Base-by-base conservation (phyloP, 2,329 filamentous ascomycete genomes). In the Arthrinium puccinioides region DNA sequence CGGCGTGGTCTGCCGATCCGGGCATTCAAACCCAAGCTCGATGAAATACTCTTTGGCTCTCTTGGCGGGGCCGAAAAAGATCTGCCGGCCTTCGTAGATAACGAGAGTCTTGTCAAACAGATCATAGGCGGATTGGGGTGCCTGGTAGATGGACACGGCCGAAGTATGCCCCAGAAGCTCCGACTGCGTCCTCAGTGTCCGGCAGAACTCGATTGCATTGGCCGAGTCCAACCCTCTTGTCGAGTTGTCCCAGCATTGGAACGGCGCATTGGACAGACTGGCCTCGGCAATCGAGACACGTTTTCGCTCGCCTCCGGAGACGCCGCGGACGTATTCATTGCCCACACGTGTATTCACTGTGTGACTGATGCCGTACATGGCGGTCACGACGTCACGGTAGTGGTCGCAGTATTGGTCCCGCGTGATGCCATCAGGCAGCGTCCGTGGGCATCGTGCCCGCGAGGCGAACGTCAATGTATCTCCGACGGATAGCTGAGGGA, bases 281-380 rank as follows among this genome's bases (percentile, higher is more conserved):
- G 84, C 86, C 59, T 92, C 86, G 1, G 83, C 84, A 44, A 92
- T 87, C 28, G 79, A 84, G 7, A 94, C 86, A 55, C 87, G 79
- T 63, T 92, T 89, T 38, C 80, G 69, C 55, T 86, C 82, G 23
- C 82, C 82, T 18, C 82, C 82, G 7, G 74, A 80, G 1, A 86
- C 74, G 31, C 85, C 85, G 2, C 82, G 76, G 10, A 88, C 69
- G 30, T 82, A 77, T 46, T 87, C 82, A 41, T 87, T 79, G 7
- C 85, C 85, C 9, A 89, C 81, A 47, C 81, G 82, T 6, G 84
- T 88, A 41, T 80, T 72, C 48, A 82, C 67, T 0, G 82, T 84
- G 49, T 88, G 82, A 25, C 76, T 76, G 21, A 88, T 76, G 46
- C 82, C 82, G 49, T 86, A 87, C 0, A 83, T 59, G 19, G 82